Evolutionary conservation across 192 early-diverging fungal genomes (phyloP).

Genomic region (Umbelopsis sp.): DNA sequence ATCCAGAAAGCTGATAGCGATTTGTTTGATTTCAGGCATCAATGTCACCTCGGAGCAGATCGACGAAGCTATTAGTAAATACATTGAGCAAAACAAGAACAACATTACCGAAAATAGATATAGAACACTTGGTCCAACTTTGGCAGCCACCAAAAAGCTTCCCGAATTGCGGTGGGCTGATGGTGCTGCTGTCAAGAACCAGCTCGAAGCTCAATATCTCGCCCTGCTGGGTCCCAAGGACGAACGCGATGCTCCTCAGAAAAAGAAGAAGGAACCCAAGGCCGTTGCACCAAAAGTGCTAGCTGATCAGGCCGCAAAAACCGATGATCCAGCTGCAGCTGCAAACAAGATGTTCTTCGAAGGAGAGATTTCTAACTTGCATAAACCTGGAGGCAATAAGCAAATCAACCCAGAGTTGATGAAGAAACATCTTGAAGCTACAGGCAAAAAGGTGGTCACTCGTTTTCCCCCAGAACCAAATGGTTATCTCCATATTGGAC

Average conservation of each 20-base stretch:
- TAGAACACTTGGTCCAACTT: conserved; percentile 72
- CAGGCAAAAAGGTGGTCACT: conserved; percentile 90
- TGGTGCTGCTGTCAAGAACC: conserved; percentile 81
- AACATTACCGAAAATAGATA: conserved; percentile 85
- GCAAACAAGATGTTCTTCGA: conserved; percentile 82
- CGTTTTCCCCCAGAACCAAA: conserved; percentile 99
- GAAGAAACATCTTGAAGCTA: conserved; percentile 86
- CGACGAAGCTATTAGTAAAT: conserved; percentile 57
- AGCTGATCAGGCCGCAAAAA: conserved; percentile 34
- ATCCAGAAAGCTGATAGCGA: neutral
- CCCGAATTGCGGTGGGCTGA: conserved; percentile 89
- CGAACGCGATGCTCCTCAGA: conserved; percentile 79
- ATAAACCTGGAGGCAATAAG: conserved; percentile 95
- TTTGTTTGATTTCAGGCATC: conserved; percentile 62
- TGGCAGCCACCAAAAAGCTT: conserved; percentile 72
- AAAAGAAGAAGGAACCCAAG: conserved; percentile 68
- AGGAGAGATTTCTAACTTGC: conserved; percentile 90
- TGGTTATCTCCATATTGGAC: conserved; percentile 98
- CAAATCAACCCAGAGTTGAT: conserved; percentile 93
- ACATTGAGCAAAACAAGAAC: conserved; percentile 70
- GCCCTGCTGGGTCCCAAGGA: conserved; percentile 97
- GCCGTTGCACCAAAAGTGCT: conserved; percentile 42
- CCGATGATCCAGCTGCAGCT: conserved; percentile 33
- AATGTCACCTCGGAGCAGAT: conserved; percentile 82
- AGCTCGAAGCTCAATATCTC: conserved; percentile 83